Evolutionary conservation across 805 yeast genomes (phyloP), one percentile per base, ranked within the genome.

Genomic region (Kodamaea fukazawae): DNA sequence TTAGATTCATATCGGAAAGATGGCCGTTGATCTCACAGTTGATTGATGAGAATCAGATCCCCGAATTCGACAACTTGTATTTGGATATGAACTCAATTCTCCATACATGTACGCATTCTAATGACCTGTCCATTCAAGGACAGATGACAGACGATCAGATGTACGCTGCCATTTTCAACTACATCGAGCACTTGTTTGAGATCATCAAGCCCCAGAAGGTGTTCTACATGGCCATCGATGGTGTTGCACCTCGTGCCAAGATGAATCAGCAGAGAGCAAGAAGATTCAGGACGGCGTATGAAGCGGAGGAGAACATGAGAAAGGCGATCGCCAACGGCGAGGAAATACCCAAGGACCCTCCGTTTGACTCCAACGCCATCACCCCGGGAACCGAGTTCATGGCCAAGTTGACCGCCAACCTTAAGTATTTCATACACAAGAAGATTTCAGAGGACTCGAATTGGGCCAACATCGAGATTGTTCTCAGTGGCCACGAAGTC

Each of bases 341-440:
- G 25, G 86, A 78, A 33, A 68, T 87, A 38, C 95, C 96, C 41
- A 81, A 81, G 46, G 90, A 85, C 27, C 86, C 81, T 26, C 89
- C 93, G 3, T 91, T 89, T 57, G 99, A 93, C 67, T 80, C 95
- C 15, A 93, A 93, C 55, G 91, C 95, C 8, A 93, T 93, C 54
- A 93, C 99, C 2, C 99, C 99, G 3, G 99, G 99, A 43, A 93
- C 99, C 0, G 97, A 96, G 17, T 93, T 93, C 52, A 93, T 93
- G 99, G 91, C 85, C 55, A 81, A 81, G 38, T 68, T 93, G 45
- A 96, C 98, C 0, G 69, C 70, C 23, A 83, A 93, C 4, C 68
- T 93, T 47, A 71, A 93, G 45, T 93, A 88, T 60, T 93, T 97
- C 96, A 87, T 86, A 6, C 87, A 95, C 3, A 87, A 85, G 61